Conservation (phyloP, 106 monocot species). For the Triglochin maritima region DNA sequence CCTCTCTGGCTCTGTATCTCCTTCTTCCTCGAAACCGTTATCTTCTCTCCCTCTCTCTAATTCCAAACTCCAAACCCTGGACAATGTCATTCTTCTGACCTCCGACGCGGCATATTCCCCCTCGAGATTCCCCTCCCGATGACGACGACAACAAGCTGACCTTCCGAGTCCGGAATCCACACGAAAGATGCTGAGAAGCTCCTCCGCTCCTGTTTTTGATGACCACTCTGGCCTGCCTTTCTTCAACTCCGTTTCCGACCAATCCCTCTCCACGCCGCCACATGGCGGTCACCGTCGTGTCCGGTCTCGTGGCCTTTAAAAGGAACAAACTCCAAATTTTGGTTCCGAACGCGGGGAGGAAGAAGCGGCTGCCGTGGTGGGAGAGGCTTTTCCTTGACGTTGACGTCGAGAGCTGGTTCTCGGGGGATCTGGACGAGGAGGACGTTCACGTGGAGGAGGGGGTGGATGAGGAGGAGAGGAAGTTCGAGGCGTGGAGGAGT, state of each 20-base stretch:
- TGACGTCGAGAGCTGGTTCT: conserved; percentile 24
- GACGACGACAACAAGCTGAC: neutral
- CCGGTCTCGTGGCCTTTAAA: too few relatives aligned
- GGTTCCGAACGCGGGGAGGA: conserved; percentile 26
- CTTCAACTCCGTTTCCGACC: neutral
- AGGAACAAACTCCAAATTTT: conserved; percentile 4
- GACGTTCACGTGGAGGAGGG: conserved; percentile 1
- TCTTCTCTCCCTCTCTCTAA: neutral
- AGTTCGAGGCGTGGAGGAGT: conserved; percentile 81
- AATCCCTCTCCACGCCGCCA: neutral
- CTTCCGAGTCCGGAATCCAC: neutral
- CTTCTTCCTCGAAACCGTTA: neutral
- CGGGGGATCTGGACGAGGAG: conserved; percentile 23
- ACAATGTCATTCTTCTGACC: neutral
- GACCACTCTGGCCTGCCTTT: conserved; percentile 6
- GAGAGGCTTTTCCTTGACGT: conserved; percentile 44
- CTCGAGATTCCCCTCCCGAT: too few relatives aligned
- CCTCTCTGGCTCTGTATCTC: too few relatives aligned
- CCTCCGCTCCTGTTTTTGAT: conserved; percentile 13
- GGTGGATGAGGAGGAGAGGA: conserved; percentile 18
- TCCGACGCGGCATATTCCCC: neutral
- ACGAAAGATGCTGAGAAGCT: conserved; percentile 22
- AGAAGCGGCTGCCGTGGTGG: conserved; percentile 47
- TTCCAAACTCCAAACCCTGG: neutral
- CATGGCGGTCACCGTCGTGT: too few relatives aligned